A percentile compares a stretch with the other conserved stretches of the same genome.
Conservation (phyloP, 2,329 filamentous ascomycete species). For the Claviceps paspali region DNA sequence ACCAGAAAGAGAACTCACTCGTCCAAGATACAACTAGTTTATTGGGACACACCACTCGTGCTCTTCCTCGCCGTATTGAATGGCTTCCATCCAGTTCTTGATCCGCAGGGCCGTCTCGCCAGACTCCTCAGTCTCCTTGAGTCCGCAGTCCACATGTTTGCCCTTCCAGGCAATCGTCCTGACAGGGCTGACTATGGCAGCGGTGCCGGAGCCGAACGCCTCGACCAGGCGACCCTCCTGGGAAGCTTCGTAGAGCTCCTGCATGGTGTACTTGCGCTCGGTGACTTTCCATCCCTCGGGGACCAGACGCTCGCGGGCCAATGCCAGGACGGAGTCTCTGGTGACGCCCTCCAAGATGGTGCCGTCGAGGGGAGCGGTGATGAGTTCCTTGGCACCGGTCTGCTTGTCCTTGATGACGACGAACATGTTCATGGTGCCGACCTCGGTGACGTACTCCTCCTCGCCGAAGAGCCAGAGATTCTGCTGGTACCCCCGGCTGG, state of each 20-base stretch:
- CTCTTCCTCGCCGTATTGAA: conserved; percentile 88
- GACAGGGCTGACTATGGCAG: conserved; percentile 84
- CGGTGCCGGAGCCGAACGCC: conserved; percentile 87
- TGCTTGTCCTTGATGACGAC: conserved; percentile 70
- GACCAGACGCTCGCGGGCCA: conserved; percentile 68
- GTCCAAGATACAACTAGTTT: conserved; percentile 9
- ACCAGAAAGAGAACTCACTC: too few relatives aligned
- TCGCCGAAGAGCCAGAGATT: conserved; percentile 96
- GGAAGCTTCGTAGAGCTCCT: conserved; percentile 65
- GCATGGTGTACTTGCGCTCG: conserved; percentile 89
- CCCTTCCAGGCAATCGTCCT: conserved; percentile 82
- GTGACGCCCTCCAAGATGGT: conserved; percentile 95
- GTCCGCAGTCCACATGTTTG: conserved; percentile 64
- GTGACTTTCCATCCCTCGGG: conserved; percentile 78
- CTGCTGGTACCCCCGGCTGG: conserved; percentile 86
- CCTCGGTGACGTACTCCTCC: conserved; percentile 91
- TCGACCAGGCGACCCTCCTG: conserved; percentile 77
- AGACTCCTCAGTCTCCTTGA: conserved; percentile 69
- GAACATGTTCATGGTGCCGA: conserved; percentile 98
- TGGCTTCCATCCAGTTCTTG: conserved; percentile 92
- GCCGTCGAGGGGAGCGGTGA: conserved; percentile 91
- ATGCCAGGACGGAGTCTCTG: conserved; percentile 72
- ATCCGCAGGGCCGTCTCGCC: conserved; percentile 73
- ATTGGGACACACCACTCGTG: conserved; percentile 71
- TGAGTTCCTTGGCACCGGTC: conserved; percentile 78